These are phyloP conservation scores for Macaranga tanarius DNA, from an alignment of 441 rosid species.

Conservation along the genomic window DNA sequence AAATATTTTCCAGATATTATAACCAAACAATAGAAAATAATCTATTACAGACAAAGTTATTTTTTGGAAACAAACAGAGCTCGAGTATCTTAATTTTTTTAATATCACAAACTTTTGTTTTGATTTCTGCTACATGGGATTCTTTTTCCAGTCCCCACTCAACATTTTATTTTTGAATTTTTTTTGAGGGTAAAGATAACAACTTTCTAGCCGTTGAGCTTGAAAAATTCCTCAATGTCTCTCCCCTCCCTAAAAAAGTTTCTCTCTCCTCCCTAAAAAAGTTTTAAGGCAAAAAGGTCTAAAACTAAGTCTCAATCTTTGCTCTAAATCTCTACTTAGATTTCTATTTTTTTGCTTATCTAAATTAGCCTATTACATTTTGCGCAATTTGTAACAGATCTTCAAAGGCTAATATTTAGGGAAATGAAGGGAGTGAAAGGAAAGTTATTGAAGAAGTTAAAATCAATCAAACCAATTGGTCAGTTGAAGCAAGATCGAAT, in stretches of 20 bases:
- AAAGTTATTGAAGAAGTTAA: slow-evolving; percentile 63
- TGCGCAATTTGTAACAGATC: slow-evolving; percentile 8
- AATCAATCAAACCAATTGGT: slow-evolving; percentile 61
- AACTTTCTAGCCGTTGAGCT: slow-evolving; percentile 63
- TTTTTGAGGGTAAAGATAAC: slow-evolving; percentile 16
- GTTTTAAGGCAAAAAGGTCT: not conserved
- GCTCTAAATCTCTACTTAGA: slow-evolving; percentile 19
- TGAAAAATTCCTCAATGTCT: slow-evolving; percentile 4
- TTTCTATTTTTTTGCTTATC: not conserved
- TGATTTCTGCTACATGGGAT: slow-evolving; percentile 3
- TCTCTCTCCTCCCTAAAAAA: not conserved
- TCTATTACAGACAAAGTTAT: too few species aligned
- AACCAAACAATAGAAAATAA: too few species aligned
- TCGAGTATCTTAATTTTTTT: too few species aligned
- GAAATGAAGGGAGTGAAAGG: slow-evolving; percentile 76
- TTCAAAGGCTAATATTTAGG: slow-evolving; percentile 11
- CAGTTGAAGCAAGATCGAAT: slow-evolving; percentile 64
- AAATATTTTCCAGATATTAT: too few species aligned
- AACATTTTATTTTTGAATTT: slow-evolving; percentile 15
- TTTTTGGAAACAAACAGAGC: too few species aligned
- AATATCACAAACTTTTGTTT: not conserved
- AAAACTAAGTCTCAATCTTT: not conserved
- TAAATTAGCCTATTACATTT: slow-evolving; percentile 1
- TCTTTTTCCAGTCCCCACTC: slow-evolving; percentile 9
- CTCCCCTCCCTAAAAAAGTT: not conserved